Evolutionary conservation across 2,329 filamentous ascomycete genomes (phyloP).

Genomic region (Apiospora pterosperma): DNA sequence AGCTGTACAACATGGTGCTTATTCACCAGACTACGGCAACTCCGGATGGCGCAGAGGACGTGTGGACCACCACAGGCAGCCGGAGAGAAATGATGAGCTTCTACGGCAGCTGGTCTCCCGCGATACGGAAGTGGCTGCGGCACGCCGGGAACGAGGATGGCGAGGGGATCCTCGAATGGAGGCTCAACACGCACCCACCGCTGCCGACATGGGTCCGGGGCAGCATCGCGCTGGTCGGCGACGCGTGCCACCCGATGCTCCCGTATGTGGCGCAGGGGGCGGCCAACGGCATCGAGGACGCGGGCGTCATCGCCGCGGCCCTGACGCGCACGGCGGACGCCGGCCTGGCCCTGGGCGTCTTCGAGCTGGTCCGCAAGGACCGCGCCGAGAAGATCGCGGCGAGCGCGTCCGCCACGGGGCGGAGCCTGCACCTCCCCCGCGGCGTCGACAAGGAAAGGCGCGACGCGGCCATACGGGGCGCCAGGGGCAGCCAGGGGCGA

Average conservation of each 20-base stretch:
- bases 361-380: not conserved
- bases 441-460: not conserved
- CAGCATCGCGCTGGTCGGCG: constrained; percentile 50
- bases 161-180: constrained; percentile 66
- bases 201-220: constrained; percentile 59
- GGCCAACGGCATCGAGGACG: constrained; percentile 62
- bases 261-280: constrained; percentile 64
- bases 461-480: not conserved
- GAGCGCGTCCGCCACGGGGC: not conserved
- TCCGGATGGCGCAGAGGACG: constrained; percentile 42
- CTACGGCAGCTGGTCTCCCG: constrained; percentile 60
- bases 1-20: constrained; percentile 65
- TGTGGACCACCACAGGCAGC: constrained; percentile 60
- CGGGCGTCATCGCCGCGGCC: constrained; percentile 4
- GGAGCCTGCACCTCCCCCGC: not conserved
- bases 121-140: constrained; percentile 57
- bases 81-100: constrained; percentile 59
- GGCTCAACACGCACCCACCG: constrained; percentile 58
- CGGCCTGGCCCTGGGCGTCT: not conserved
- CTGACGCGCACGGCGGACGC: not conserved
- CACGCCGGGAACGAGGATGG: too few relatives aligned
- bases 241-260: constrained; percentile 61
- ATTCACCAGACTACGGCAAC: constrained; percentile 59
- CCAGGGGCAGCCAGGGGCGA: not conserved
- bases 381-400: not conserved